A percentile compares a stretch with the other conserved stretches of the same genome.
These are phyloP conservation scores for Magnaporthiopsis incrustans DNA, from an alignment of 2,329 filamentous ascomycete genomes.

Conservation along the genomic window DNA sequence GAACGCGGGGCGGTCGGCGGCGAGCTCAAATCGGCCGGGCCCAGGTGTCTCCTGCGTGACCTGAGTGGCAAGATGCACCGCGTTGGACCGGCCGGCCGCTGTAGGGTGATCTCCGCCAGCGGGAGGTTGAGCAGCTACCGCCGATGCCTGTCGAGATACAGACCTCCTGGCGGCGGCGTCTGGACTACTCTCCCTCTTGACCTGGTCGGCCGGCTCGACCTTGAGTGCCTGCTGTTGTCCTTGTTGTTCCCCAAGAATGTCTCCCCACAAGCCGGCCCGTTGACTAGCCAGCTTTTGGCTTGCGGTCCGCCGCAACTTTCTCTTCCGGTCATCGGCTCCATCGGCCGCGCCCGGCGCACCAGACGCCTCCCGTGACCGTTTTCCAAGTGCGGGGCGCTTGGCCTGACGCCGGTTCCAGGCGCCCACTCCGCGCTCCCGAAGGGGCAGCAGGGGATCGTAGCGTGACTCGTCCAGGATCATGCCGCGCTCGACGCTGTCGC, in stretches of 20 bases:
- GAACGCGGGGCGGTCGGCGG: constrained; percentile 27
- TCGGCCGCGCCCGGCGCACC: constrained; percentile 18
- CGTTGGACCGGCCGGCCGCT: background rate
- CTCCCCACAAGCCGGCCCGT: constrained; percentile 79
- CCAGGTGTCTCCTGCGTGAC: background rate
- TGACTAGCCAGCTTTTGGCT: constrained; percentile 77
- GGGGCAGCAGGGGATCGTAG: constrained; percentile 68
- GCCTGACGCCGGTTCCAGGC: constrained; percentile 58
- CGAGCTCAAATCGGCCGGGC: background rate
- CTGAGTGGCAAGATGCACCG: background rate
- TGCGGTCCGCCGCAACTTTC: constrained; percentile 81
- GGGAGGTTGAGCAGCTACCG: background rate
- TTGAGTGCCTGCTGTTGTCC: constrained; percentile 10
- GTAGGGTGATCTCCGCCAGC: background rate
- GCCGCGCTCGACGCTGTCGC: constrained; percentile 72
- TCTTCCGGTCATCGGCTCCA: constrained; percentile 49
- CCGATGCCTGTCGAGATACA: background rate
- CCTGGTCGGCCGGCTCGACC: background rate
- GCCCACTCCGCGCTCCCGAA: constrained; percentile 64
- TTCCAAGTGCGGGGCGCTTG: constrained; percentile 42
- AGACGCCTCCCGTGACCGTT: constrained; percentile 45
- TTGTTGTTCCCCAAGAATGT: constrained; percentile 58
- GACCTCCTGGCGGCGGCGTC: background rate
- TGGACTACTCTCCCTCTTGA: background rate
- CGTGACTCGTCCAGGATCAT: constrained; percentile 86